phyloP scores from a whole-genome alignment of 805 yeast genomes.

The Huiozyma sinensis region DNA sequence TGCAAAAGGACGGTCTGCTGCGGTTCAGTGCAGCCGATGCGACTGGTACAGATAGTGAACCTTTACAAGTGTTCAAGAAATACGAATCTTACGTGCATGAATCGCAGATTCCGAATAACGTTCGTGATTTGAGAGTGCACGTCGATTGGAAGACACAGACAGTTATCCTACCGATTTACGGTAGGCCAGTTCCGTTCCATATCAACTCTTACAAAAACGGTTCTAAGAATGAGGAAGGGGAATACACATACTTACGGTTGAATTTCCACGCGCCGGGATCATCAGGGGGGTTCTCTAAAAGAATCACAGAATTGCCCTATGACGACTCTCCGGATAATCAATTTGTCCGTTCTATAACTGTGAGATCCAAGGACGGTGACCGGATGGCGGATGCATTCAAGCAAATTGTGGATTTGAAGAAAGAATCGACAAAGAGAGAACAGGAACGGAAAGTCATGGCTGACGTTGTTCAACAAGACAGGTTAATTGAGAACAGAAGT shows the following conservation, averaged over 20 bases:
- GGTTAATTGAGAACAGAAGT: slow-evolving; percentile 66
- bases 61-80: slow-evolving; percentile 61
- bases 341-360: slow-evolving; percentile 75
- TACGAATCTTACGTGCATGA: slow-evolving; percentile 93
- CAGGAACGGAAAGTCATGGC: slow-evolving; percentile 84
- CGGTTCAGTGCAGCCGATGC: slow-evolving; percentile 76
- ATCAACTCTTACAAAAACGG: slow-evolving; percentile 90
- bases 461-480: slow-evolving; percentile 90
- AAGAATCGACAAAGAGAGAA: slow-evolving; percentile 82
- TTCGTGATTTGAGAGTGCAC: slow-evolving; percentile 73
- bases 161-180: slow-evolving; percentile 80
- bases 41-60: slow-evolving; percentile 37
- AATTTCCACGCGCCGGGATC: slow-evolving; percentile 91
- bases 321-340: slow-evolving; percentile 81
- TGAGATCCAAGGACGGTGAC: slow-evolving; percentile 83
- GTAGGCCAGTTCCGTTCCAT: slow-evolving; percentile 97
- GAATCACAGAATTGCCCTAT: slow-evolving; percentile 75
- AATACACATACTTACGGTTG: slow-evolving; percentile 77
- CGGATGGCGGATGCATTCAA: slow-evolving; percentile 84
- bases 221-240: slow-evolving; percentile 93
- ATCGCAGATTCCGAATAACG: slow-evolving; percentile 76
- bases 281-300: slow-evolving; percentile 55
- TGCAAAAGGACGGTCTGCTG: slow-evolving; percentile 78
- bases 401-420: slow-evolving; percentile 84
- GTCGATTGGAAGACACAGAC: slow-evolving; percentile 85